phyloP scores from a whole-genome alignment of 176 grass and related monocot genomes.

The Saccharum spontaneum region DNA sequence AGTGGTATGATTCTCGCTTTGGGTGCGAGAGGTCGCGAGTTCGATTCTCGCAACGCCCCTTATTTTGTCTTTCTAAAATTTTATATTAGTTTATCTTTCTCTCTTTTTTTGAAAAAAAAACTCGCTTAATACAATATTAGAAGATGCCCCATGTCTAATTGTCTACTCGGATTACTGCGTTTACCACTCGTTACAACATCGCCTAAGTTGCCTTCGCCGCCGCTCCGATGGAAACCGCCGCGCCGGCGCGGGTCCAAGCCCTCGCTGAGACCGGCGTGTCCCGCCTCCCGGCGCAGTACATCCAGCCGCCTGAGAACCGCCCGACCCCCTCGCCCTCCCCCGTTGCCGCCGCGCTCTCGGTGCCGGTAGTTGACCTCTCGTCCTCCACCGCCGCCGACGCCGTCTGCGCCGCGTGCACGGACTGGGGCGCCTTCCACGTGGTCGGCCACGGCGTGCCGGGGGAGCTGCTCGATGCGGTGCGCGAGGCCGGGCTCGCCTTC shows the following conservation, averaged over 20 bases:
- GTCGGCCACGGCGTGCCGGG: slow-evolving; percentile 46
- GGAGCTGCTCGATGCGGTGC: slow-evolving; percentile 61
- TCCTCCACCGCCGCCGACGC: slow-evolving; percentile 2
- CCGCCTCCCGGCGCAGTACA: slow-evolving; percentile 55
- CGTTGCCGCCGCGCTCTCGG: not conserved
- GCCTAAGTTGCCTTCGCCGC: not conserved
- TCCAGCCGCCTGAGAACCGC: slow-evolving; percentile 63
- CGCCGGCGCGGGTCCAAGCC: slow-evolving; percentile 57
- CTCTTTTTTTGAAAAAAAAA: too few relatives aligned
- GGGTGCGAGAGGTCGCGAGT: slow-evolving; percentile 98
- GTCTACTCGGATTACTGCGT: not conserved
- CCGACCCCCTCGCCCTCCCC: not conserved
- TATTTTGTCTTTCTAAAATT: too few relatives aligned
- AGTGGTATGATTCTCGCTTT: slow-evolving; percentile 99
- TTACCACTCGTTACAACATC: not conserved
- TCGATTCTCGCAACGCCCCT: slow-evolving; percentile 99
- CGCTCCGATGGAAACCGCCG: slow-evolving; percentile 52
- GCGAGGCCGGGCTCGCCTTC: slow-evolving; percentile 48
- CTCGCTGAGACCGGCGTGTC: slow-evolving; percentile 56
- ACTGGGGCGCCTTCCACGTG: slow-evolving; percentile 87
- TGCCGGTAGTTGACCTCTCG: slow-evolving; percentile 67
- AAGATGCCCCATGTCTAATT: too few relatives aligned
- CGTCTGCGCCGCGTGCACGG: slow-evolving; percentile 51
- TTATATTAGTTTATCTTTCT: too few relatives aligned
- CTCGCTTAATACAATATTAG: not conserved